Evolutionary conservation across 2,329 filamentous ascomycete species (phyloP).

Genomic region (Fusarium penzigii): DNA sequence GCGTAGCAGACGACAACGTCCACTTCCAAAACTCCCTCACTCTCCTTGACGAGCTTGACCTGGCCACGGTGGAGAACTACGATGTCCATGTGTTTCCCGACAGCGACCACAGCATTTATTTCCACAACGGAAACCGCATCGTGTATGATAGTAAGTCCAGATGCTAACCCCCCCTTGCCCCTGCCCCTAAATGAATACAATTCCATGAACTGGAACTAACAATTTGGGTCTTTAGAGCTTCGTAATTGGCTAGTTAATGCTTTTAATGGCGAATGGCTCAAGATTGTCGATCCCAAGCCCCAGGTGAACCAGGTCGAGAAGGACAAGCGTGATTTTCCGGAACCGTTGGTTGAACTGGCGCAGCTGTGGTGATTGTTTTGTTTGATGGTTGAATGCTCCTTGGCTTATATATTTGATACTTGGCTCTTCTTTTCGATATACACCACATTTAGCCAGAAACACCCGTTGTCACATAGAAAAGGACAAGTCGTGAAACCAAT

Average conservation of each 20-base stretch:
- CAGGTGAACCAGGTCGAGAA: constrained; percentile 30
- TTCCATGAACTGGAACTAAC: constrained; percentile 1
- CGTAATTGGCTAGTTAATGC: constrained; percentile 94
- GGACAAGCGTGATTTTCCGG: constrained; percentile 18
- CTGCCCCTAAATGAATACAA: too few species aligned
- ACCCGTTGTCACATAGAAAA: not conserved
- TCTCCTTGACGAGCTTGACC: constrained; percentile 81
- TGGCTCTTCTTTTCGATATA: not conserved
- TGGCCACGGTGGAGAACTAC: constrained; percentile 84
- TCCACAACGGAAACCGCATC: constrained; percentile 87
- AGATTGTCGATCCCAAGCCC: constrained; percentile 53
- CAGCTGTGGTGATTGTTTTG: not conserved
- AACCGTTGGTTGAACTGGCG: constrained; percentile 2
- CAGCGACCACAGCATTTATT: constrained; percentile 91
- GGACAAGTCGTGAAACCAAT: not conserved
- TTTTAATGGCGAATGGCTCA: constrained; percentile 94
- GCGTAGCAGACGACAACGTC: constrained; percentile 95
- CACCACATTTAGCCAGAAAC: not conserved
- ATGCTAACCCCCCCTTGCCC: not conserved
- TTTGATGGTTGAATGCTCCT: not conserved
- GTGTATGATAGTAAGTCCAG: constrained; percentile 84
- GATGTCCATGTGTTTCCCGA: constrained; percentile 97
- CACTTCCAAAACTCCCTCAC: constrained; percentile 94
- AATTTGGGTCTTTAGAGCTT: constrained; percentile 55
- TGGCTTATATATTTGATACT: not conserved